Evolutionary conservation across 2,329 filamentous ascomycete genomes (phyloP).

Genomic region (Colletotrichum horii): DNA sequence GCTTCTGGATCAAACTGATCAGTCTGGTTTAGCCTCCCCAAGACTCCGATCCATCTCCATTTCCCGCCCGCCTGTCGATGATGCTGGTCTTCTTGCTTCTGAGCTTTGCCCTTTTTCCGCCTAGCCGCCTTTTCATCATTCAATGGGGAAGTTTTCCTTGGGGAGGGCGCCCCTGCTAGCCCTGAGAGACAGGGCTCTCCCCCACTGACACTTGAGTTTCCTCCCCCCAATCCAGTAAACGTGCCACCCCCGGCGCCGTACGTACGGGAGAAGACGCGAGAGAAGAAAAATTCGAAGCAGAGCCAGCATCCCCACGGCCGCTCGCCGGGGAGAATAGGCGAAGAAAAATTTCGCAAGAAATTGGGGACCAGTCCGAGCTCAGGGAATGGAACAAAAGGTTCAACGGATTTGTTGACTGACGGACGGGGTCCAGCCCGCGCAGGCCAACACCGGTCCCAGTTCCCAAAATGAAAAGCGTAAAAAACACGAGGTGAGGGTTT

Average conservation of each 20-base stretch:
- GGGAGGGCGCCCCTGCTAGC: neutral
- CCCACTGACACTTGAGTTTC: slow-evolving; percentile 13
- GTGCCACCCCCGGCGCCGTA: slow-evolving; percentile 1
- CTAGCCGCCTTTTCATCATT: neutral
- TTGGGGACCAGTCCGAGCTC: neutral
- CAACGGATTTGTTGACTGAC: neutral
- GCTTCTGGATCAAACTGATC: neutral
- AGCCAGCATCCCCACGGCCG: slow-evolving; percentile 5
- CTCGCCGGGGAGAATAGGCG: neutral
- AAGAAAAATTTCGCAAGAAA: neutral
- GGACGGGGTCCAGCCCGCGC: neutral
- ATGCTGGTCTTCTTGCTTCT: neutral
- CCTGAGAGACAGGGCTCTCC: neutral
- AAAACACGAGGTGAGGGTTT: neutral
- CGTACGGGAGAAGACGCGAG: neutral
- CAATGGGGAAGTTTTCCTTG: neutral
- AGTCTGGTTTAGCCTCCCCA: neutral
- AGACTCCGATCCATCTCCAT: slow-evolving; percentile 4
- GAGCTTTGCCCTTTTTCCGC: neutral
- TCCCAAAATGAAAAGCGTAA: neutral
- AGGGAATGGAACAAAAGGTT: neutral
- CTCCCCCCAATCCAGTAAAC: neutral
- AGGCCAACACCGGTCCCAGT: neutral
- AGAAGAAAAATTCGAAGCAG: slow-evolving; percentile 25
- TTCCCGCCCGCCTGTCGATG: slow-evolving; percentile 6